Percentiles rank a stretch among this genome's conserved stretches.
Evolutionary conservation across 768 basidiomycete genomes (phyloP).

Genomic region (Kwoniella mangroviensis): DNA sequence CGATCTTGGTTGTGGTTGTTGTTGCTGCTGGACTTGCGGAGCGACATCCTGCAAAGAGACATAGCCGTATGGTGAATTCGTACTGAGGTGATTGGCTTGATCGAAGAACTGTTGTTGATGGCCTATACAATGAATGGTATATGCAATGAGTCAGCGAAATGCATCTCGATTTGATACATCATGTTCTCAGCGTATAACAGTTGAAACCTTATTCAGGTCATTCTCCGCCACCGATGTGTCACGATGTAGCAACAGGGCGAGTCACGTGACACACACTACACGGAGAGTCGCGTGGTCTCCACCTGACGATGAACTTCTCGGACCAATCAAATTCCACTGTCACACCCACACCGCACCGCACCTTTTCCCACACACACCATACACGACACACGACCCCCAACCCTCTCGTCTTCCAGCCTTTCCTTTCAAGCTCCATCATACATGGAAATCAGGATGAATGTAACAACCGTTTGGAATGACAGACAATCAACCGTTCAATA

Average conservation of each 20-base stretch:
- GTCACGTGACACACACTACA: slow-evolving; percentile 2
- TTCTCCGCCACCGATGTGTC: background rate
- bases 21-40: slow-evolving; percentile 8
- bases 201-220: background rate
- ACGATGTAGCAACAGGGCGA: background rate
- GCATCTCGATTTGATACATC: background rate
- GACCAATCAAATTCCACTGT: slow-evolving; percentile 3
- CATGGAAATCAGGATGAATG: too few species aligned
- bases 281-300: slow-evolving; percentile 6
- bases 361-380: slow-evolving; percentile 3
- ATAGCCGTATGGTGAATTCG: slow-evolving; percentile 9
- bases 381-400: too few species aligned
- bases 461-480: too few species aligned
- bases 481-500: background rate
- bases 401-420: background rate
- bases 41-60: slow-evolving; percentile 25
- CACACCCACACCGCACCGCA: background rate
- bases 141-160: slow-evolving; percentile 17
- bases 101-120: background rate
- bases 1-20: background rate
- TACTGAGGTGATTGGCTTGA: background rate
- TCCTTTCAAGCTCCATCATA: background rate
- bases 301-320: too few species aligned
- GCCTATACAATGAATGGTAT: background rate
- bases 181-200: background rate